These are phyloP conservation scores for Penicillium herquei DNA, from an alignment of 495 filamentous ascomycete species.

Conservation along the genomic window DNA sequence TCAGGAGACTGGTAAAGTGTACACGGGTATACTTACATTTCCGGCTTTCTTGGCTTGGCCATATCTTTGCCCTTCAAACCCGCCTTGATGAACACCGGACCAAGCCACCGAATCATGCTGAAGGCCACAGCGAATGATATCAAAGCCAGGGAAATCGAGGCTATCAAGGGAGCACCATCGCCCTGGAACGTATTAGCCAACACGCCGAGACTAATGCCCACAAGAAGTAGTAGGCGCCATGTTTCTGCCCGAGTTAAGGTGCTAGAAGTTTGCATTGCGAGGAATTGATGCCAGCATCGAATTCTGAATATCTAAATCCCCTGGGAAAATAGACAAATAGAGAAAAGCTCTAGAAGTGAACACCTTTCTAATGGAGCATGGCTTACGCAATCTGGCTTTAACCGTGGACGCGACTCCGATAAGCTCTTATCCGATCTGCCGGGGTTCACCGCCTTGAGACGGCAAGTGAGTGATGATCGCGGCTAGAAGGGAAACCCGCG, in stretches of 20 bases:
- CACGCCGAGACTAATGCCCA: slow-evolving; percentile 67
- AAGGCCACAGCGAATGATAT: slow-evolving; percentile 78
- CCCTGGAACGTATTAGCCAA: slow-evolving; percentile 77
- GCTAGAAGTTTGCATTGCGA: slow-evolving; percentile 38
- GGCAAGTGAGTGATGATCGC: slow-evolving; percentile 22
- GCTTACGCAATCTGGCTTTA: slow-evolving; percentile 38
- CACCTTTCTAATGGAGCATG: slow-evolving; percentile 7
- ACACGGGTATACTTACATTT: slow-evolving; percentile 60
- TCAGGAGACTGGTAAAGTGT: not conserved
- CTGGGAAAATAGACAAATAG: not conserved
- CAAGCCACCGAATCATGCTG: slow-evolving; percentile 91
- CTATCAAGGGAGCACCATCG: slow-evolving; percentile 86
- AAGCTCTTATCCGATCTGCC: slow-evolving; percentile 37
- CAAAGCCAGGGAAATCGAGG: slow-evolving; percentile 80
- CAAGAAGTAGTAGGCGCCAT: slow-evolving; percentile 66
- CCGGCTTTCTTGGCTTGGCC: slow-evolving; percentile 70
- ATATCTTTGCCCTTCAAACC: slow-evolving; percentile 91
- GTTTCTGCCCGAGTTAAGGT: slow-evolving; percentile 66
- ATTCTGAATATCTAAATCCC: not conserved
- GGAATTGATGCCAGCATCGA: slow-evolving; percentile 1
- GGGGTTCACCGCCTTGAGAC: slow-evolving; percentile 25
- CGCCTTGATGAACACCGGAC: slow-evolving; percentile 80
- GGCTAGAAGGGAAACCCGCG: slow-evolving; percentile 18
- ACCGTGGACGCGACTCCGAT: slow-evolving; percentile 14
- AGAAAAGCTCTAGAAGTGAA: slow-evolving; percentile 7